Base-by-base conservation (phyloP, 2,329 filamentous ascomycete genomes). In the Stenocarpella maydis region DNA sequence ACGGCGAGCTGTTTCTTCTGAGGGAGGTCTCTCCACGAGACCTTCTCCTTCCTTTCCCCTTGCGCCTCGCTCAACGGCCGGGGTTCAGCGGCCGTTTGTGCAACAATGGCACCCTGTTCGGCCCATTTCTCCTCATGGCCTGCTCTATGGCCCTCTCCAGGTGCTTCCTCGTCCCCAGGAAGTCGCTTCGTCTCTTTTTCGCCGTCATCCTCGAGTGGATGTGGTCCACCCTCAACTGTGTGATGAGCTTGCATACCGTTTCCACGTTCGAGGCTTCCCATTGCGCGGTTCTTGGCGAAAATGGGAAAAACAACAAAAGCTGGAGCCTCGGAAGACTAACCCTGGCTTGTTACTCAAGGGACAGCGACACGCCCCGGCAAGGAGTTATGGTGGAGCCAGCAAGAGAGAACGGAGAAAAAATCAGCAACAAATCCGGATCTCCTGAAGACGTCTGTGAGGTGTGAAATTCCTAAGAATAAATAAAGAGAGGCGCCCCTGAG, bases 1-100 rank as follows among this genome's bases (percentile, higher is more conserved):
- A 97, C 90, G 37, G 91, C 81, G 24, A 97, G 85, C 79, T 97
- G 94, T 54, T 88, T 85, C 79, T 94, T 97, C 69, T 88, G 86
- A 0, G 94, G 94, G 1, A 97, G 82, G 15, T 91, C 89, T 49
- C 82, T 82, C 93, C 92, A 96, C 70, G 89, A 87, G 26, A 92
- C 86, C 0, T 84, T 82, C 37, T 83, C 65, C 69, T 72, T 73
- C 31, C 50, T 39, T 43, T 71, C 68, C 14, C 50, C 39, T 28
- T 34, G 65, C 9, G 45, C 1, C 21, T 39, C 12, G 10, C 9
- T 24, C 31, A 31, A 14, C 14, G 21, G 19, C 4, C 34, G 64
- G 4, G n/a, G 17, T 4, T 43, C 49, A 43, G 12, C 39, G 3
- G 43, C 12, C 12, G 8, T 39, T 49, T 61, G 28, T 52, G 31